Conservation (phyloP, 2,329 filamentous ascomycete genomes). For the Botrytis hyacinthi region DNA sequence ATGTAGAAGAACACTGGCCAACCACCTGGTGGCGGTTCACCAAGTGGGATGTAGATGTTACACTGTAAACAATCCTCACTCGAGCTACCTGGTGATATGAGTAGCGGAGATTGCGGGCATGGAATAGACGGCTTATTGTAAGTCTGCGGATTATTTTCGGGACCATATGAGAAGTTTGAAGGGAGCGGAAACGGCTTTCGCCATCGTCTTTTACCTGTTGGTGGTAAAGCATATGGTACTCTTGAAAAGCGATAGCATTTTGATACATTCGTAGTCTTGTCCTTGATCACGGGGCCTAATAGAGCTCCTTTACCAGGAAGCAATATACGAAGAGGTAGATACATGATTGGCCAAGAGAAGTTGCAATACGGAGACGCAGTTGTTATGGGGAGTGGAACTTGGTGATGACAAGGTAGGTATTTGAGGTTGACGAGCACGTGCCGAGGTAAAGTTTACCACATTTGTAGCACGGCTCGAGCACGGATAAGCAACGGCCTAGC, state of each 20-base stretch:
- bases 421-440: background rate
- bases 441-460: background rate
- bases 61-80: constrained; percentile 20
- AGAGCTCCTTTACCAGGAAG: constrained; percentile 2
- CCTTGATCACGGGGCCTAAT: background rate
- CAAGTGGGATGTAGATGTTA: constrained; percentile 16
- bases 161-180: constrained; percentile 1
- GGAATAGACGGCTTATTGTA: background rate
- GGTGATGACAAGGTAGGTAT: background rate
- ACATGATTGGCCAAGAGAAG: background rate
- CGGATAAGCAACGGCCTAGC: background rate
- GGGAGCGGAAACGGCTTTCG: constrained; percentile 5
- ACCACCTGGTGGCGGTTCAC: constrained; percentile 4
- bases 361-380: background rate
- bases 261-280: constrained; percentile 1
- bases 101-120: constrained; percentile 10
- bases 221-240: constrained; percentile 19
- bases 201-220: constrained; percentile 15
- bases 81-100: background rate
- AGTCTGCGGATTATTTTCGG: background rate
- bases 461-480: background rate
- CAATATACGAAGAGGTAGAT: background rate
- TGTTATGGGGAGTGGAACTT: background rate
- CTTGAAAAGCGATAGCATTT: constrained; percentile 44
- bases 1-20: constrained; percentile 21